Evolutionary conservation across 805 yeast genomes (phyloP).

Genomic region (Starmerella lactis-condensi): DNA sequence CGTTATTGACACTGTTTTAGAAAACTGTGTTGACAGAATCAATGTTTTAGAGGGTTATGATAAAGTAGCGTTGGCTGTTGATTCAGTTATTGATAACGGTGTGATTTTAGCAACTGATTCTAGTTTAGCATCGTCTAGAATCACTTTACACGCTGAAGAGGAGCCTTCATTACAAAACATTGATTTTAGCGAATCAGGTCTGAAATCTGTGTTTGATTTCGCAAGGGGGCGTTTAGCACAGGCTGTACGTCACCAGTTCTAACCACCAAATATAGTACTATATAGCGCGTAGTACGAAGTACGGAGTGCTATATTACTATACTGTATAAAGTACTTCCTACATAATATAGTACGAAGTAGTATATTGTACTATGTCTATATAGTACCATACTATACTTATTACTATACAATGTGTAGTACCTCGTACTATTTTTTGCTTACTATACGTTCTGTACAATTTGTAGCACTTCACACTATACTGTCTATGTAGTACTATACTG

Average conservation of each 20-base stretch:
- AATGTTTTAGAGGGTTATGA: conserved; percentile 70
- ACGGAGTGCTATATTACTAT: no score
- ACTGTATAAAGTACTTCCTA: no score
- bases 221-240: conserved; percentile 57
- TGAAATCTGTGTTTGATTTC: conserved; percentile 70
- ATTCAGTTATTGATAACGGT: conserved; percentile 88
- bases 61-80: conserved; percentile 66
- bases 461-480: neutral
- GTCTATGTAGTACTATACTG: neutral
- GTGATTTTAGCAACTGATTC: conserved; percentile 80
- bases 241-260: conserved; percentile 28
- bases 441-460: neutral
- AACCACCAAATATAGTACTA: no score
- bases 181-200: conserved; percentile 28
- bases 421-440: neutral
- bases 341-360: no score
- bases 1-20: conserved; percentile 59
- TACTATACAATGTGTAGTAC: neutral
- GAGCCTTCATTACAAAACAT: conserved; percentile 32
- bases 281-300: no score
- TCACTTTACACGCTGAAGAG: conserved; percentile 64
- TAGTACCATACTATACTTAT: conserved; percentile 8
- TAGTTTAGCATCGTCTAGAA: conserved; percentile 70
- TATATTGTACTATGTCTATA: no score
- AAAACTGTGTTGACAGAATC: conserved; percentile 52